These are phyloP conservation scores for Kwoniella pini DNA, from an alignment of 768 basidiomycete species.

Conservation along the genomic window DNA sequence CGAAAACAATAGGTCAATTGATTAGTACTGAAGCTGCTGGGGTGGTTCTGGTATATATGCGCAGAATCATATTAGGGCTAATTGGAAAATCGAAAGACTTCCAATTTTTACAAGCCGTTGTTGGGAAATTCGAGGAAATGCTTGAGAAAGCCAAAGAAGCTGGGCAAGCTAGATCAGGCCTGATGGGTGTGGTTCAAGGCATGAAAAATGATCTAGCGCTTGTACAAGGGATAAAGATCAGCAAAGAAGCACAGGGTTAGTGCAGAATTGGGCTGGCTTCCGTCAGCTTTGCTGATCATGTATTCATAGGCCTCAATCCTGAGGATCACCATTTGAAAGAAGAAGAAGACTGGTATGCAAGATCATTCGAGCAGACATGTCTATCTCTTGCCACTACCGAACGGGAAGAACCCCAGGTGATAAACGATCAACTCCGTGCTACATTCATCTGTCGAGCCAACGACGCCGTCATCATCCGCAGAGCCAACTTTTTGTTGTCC, in stretches of 20 bases:
- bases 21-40: constrained; percentile 66
- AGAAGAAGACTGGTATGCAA: constrained; percentile 11
- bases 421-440: background rate
- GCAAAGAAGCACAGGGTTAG: constrained; percentile 2
- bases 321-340: constrained; percentile 12
- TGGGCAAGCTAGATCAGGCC: constrained; percentile 33
- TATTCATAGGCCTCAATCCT: background rate
- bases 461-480: constrained; percentile 2
- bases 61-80: constrained; percentile 66
- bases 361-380: constrained; percentile 21
- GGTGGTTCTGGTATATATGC: constrained; percentile 65
- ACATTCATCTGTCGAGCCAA: constrained; percentile 2
- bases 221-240: background rate
- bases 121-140: constrained; percentile 30
- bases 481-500: constrained; percentile 16
- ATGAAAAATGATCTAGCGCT: constrained; percentile 30
- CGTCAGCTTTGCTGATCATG: too few relatives aligned
- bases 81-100: constrained; percentile 60
- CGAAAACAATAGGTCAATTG: constrained; percentile 64
- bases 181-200: constrained; percentile 24
- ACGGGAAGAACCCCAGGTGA: background rate
- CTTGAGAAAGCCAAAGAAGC: constrained; percentile 31
- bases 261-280: too few relatives aligned
- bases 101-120: constrained; percentile 43
- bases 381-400: background rate